Conservation (phyloP, 2,329 filamentous ascomycete species). For the Penicillium paneum region DNA sequence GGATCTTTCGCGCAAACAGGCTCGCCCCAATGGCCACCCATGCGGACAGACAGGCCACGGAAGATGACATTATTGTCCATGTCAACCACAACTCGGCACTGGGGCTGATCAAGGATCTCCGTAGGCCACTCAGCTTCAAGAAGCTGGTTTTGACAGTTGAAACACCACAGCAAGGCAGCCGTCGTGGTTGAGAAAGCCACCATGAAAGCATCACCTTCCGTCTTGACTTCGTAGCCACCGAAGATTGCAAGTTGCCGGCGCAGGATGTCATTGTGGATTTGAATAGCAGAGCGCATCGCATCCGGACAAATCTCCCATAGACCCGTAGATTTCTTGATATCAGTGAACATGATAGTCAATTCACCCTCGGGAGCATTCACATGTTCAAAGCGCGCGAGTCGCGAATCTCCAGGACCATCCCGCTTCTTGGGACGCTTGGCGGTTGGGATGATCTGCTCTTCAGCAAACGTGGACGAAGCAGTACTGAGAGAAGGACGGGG, state of each 20-base stretch:
- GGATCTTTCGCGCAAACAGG: conserved; percentile 95
- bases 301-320: conserved; percentile 94
- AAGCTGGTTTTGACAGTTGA: conserved; percentile 84
- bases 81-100: conserved; percentile 78
- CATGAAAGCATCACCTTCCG: conserved; percentile 99
- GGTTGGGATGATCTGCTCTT: conserved; percentile 58
- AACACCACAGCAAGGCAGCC: conserved; percentile 91
- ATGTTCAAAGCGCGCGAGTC: conserved; percentile 81
- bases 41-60: conserved; percentile 87
- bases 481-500: conserved; percentile 82
- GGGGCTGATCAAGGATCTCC: conserved; percentile 82
- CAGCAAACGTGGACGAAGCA: conserved; percentile 70
- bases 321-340: conserved; percentile 97
- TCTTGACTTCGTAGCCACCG: conserved; percentile 98
- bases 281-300: conserved; percentile 95
- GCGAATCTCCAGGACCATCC: conserved; percentile 71
- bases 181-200: conserved; percentile 96
- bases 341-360: conserved; percentile 92
- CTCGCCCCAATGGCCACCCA: conserved; percentile 95
- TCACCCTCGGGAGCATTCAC: conserved; percentile 89
- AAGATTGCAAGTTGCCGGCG: conserved; percentile 87
- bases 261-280: conserved; percentile 96
- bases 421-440: conserved; percentile 62
- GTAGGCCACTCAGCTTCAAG: conserved; percentile 90
- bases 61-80: conserved; percentile 87